These are phyloP conservation scores for Gossypium bickii DNA, from an alignment of 345 rosid genomes.

Conservation along the genomic window DNA sequence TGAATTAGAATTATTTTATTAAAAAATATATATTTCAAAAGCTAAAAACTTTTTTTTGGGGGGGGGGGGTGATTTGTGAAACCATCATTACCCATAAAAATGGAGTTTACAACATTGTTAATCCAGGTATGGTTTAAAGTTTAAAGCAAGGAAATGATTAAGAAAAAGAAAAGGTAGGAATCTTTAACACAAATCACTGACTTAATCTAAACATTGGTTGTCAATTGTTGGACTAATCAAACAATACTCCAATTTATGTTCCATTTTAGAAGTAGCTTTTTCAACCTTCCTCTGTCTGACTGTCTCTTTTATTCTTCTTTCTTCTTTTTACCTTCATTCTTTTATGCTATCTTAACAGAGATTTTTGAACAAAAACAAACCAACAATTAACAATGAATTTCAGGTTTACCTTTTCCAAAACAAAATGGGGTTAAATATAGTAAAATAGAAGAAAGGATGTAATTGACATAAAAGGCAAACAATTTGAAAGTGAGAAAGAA, in stretches of 20 bases:
- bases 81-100: no score
- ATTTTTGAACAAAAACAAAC: neutral
- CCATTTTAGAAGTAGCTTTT: neutral
- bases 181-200: constrained; percentile 27
- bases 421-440: neutral
- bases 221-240: neutral
- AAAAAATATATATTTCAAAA: no score
- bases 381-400: neutral
- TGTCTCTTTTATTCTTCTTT: neutral
- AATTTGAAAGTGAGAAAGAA: neutral
- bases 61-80: no score
- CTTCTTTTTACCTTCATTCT: neutral
- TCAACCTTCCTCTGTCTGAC: neutral
- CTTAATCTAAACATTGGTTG: neutral
- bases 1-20: no score
- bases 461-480: neutral
- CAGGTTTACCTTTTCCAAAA: neutral
- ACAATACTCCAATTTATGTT: neutral
- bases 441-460: neutral
- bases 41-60: no score
- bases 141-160: neutral
- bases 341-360: neutral
- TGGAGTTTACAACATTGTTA: no score
- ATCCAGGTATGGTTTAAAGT: no score
- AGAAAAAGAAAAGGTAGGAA: neutral